These are phyloP conservation scores for Ilex asprella DNA, from an alignment of 257 asterid genomes.

Conservation along the genomic window DNA sequence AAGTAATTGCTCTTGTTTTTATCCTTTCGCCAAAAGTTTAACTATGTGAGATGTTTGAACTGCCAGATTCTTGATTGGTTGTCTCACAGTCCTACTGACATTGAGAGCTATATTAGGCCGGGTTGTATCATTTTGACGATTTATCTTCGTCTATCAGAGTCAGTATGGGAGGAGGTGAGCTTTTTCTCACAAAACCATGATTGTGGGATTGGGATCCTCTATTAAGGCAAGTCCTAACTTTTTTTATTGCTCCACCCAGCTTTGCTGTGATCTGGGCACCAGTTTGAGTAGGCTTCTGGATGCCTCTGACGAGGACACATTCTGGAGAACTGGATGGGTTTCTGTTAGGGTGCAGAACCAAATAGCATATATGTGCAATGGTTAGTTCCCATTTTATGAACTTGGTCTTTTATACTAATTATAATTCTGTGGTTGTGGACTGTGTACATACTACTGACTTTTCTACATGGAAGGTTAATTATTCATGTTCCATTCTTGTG, in stretches of 20 bases:
- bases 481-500: constrained; percentile 5
- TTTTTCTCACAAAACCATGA: constrained; percentile 9
- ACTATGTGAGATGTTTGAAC: constrained; percentile 15
- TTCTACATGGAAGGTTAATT: neutral
- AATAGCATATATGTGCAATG: constrained; percentile 51
- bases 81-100: constrained; percentile 79
- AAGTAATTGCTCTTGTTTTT: neutral
- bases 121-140: constrained; percentile 78
- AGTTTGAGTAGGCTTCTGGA: constrained; percentile 59
- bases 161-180: constrained; percentile 79
- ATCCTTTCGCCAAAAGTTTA: constrained; percentile 14
- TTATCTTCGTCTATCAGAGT: constrained; percentile 54
- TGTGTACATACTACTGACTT: neutral
- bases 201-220: neutral
- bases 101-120: constrained; percentile 90
- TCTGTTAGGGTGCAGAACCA: constrained; percentile 64
- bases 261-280: constrained; percentile 54
- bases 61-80: constrained; percentile 89
- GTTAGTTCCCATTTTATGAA: constrained; percentile 24
- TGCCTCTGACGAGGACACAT: constrained; percentile 42
- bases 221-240: neutral
- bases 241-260: constrained; percentile 34
- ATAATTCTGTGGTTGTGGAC: neutral
- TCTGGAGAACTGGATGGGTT: constrained; percentile 84
- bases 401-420: constrained; percentile 1